phyloP scores from a whole-genome alignment of 2,329 filamentous ascomycete genomes.

The Didymella arachidicola region DNA sequence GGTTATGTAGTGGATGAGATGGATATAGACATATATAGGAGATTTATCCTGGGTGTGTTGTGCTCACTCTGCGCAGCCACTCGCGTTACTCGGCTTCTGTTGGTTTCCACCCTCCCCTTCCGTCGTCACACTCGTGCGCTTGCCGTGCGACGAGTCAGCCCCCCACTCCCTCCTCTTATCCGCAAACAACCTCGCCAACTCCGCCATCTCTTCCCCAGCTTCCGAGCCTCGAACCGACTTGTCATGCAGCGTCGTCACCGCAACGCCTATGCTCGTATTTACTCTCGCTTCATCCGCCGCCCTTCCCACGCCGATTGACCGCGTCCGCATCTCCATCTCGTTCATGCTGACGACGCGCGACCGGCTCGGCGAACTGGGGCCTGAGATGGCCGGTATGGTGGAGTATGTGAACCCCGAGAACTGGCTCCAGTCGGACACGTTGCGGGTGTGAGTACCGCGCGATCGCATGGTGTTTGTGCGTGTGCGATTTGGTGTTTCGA shows the following conservation, averaged over 20 bases:
- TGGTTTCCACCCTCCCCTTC: neutral
- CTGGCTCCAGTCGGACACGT: conserved; percentile 32
- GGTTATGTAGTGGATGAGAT: neutral
- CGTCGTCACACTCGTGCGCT: conserved; percentile 1
- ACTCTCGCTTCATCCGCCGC: neutral
- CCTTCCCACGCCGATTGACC: neutral
- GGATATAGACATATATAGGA: too few species aligned
- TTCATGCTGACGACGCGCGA: conserved; percentile 5
- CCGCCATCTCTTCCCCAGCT: conserved; percentile 11
- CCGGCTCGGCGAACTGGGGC: neutral
- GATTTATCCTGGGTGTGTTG: neutral
- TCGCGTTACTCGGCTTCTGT: neutral
- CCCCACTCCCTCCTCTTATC: conserved; percentile 9
- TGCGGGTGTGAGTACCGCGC: conserved; percentile 21
- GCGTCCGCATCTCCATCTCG: conserved; percentile 7
- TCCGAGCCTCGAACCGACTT: neutral
- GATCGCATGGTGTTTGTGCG: conserved; percentile 24
- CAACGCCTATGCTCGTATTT: conserved; percentile 1
- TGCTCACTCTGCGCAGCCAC: neutral
- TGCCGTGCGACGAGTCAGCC: neutral
- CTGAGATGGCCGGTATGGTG: neutral
- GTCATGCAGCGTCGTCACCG: conserved; percentile 6
- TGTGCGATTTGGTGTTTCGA: conserved; percentile 28
- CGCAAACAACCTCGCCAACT: conserved; percentile 6
- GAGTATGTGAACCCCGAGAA: conserved; percentile 32